These are phyloP conservation scores for Astragalus glycyphyllos DNA, from an alignment of 306 rosid genomes.

Conservation along the genomic window DNA sequence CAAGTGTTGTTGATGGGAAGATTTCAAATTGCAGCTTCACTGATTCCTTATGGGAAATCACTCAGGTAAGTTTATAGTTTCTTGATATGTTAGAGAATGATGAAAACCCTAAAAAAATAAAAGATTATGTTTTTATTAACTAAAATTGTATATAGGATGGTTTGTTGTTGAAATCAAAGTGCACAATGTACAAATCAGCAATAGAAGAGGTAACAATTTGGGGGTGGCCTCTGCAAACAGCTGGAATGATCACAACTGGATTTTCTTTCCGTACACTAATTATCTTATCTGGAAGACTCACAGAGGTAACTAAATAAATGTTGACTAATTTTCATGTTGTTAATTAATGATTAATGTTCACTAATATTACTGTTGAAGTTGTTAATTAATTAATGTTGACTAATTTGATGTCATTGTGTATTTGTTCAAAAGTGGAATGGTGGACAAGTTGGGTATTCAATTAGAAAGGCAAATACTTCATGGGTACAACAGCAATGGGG, in stretches of 20 bases:
- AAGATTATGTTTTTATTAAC: neutral
- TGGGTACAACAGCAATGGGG: slow-evolving; percentile 78
- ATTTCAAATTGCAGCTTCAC: slow-evolving; percentile 70
- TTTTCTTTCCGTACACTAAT: slow-evolving; percentile 65
- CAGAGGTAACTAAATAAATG: slow-evolving; percentile 60
- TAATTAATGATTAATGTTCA: too few relatives aligned
- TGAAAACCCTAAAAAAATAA: neutral
- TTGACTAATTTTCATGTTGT: slow-evolving; percentile 22
- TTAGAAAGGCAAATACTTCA: slow-evolving; percentile 66
- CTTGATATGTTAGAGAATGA: neutral
- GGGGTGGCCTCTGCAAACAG: slow-evolving; percentile 99
- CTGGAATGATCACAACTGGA: slow-evolving; percentile 75
- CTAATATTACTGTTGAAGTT: too few relatives aligned
- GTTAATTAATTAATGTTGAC: slow-evolving; percentile 6
- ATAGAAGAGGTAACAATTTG: slow-evolving; percentile 74
- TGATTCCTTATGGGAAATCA: slow-evolving; percentile 64
- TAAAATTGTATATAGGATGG: slow-evolving; percentile 62
- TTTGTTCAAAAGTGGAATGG: slow-evolving; percentile 66
- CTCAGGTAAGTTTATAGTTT: slow-evolving; percentile 54
- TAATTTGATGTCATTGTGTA: slow-evolving; percentile 20
- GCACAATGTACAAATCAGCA: slow-evolving; percentile 75
- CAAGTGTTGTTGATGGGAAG: slow-evolving; percentile 47
- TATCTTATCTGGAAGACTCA: slow-evolving; percentile 79
- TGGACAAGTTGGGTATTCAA: slow-evolving; percentile 62
- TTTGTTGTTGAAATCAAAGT: slow-evolving; percentile 66